Evolutionary conservation across 2,329 filamentous ascomycete genomes (phyloP).

Genomic region (Alternaria infectoria): DNA sequence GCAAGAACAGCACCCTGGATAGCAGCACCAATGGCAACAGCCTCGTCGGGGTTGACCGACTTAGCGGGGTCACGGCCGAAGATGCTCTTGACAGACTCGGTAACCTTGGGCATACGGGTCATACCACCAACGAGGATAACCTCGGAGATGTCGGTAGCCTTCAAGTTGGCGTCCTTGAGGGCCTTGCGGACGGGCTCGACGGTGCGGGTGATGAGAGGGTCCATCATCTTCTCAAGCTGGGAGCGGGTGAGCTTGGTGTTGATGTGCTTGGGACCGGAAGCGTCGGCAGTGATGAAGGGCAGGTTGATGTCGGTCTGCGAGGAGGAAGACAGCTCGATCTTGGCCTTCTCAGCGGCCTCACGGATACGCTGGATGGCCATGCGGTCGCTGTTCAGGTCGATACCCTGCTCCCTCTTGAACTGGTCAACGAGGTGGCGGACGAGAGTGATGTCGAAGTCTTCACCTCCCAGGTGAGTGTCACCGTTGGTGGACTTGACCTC

Average conservation of each 20-base stretch:
- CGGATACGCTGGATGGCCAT: constrained; percentile 99
- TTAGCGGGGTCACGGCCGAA: constrained; percentile 97
- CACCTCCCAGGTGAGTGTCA: constrained; percentile 97
- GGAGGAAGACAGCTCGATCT: constrained; percentile 97
- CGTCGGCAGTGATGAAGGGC: constrained; percentile 96
- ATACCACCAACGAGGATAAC: constrained; percentile 98
- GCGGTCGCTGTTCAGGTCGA: constrained; percentile 88
- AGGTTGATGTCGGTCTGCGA: constrained; percentile 97
- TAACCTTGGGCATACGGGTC: constrained; percentile 99
- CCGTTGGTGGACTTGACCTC: constrained; percentile 99
- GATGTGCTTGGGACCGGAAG: constrained; percentile 97
- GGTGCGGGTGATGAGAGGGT: constrained; percentile 84
- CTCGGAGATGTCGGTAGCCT: constrained; percentile 94
- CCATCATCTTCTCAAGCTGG: constrained; percentile 92
- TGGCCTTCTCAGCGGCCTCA: constrained; percentile 98
- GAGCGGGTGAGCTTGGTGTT: constrained; percentile 91
- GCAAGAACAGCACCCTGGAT: constrained; percentile 97
- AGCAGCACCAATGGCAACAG: constrained; percentile 95
- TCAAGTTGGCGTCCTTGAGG: constrained; percentile 90
- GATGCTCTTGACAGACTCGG: constrained; percentile 93
- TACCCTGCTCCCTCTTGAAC: constrained; percentile 94
- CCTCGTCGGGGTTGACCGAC: constrained; percentile 98
- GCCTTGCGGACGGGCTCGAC: constrained; percentile 95
- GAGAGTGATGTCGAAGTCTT: constrained; percentile 95
- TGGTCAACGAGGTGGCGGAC: constrained; percentile 92